Evolutionary conservation across 257 asterid genomes (phyloP).

Genomic region (Rehmannia glutinosa): DNA sequence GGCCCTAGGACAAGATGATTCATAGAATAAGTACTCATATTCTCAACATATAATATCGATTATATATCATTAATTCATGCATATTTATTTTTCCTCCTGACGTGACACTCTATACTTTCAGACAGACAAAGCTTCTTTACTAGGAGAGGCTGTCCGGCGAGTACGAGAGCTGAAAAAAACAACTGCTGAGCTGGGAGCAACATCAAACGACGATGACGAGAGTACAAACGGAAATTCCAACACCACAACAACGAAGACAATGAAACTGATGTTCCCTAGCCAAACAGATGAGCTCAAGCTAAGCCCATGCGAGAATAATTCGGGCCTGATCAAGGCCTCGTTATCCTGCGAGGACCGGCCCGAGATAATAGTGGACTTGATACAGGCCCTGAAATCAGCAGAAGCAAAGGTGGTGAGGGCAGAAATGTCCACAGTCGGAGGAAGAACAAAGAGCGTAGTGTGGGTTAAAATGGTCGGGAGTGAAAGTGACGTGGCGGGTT

Average conservation of each 20-base stretch:
- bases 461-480: slow-evolving; percentile 40
- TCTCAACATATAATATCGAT: no score
- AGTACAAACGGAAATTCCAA: neutral
- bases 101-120: no score
- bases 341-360: slow-evolving; percentile 86
- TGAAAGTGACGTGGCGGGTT: slow-evolving; percentile 42
- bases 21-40: no score
- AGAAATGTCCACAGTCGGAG: slow-evolving; percentile 84
- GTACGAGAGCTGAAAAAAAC: slow-evolving; percentile 62
- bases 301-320: slow-evolving; percentile 25
- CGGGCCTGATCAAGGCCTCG: slow-evolving; percentile 49
- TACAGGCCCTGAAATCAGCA: slow-evolving; percentile 52
- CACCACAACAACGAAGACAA: slow-evolving; percentile 7
- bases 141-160: slow-evolving; percentile 80
- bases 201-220: neutral
- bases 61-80: neutral
- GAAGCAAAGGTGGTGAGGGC: slow-evolving; percentile 62
- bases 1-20: no score
- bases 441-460: slow-evolving; percentile 54
- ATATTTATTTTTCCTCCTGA: neutral
- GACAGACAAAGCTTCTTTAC: slow-evolving; percentile 92
- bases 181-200: slow-evolving; percentile 33
- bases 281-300: slow-evolving; percentile 69
- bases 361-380: slow-evolving; percentile 52
- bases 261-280: slow-evolving; percentile 35